Base-by-base conservation (phyloP, 768 basidiomycete genomes). In the Kwoniella pini region DNA sequence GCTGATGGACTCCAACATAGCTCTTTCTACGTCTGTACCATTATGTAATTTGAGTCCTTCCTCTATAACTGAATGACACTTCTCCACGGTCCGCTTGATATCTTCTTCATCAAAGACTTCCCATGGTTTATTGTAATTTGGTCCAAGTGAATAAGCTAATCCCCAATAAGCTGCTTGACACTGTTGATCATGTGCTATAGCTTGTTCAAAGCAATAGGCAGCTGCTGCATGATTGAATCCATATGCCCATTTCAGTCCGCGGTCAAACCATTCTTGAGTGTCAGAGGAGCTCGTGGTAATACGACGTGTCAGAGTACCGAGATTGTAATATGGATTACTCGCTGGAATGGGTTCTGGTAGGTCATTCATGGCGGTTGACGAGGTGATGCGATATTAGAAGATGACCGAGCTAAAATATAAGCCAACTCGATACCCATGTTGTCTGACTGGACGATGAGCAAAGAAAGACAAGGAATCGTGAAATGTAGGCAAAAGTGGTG, bases 81-180 rank as follows among this genome's bases (percentile, higher is more conserved):
- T 57, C 21, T 26, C 42, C 11, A 67, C 22, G 1, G 46, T 46
- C 24, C 24, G 24, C 13, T 55, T 30, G 27, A 67, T 33, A 21
- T 67, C 54, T 21, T 57, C 57, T 26, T 54, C 31, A 39, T 57
- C 56, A 46, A 66, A 68, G 0, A 64, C 40, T 28, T 67, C 67
- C 71, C 71, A 75, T 1, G 60, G 31, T 51, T 71, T 69, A 60
- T 72, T 73, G 64, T 75, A 75, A 43, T 75, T 73, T 3, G 71
- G 66, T 31, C 71, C 71, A 2, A 64, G 52, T 15, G 74, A 54
- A 42, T 71, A 72, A 3, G 70, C 69, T 26, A 70, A 26, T 3
- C 67, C 74, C 74, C 74, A 75, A 38, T 66, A 64, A n/a, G 63
- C 69, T 54, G 71, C 67, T 7, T 55, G 59, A 28, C 65, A 67